Percentiles rank a stretch among this genome's conserved stretches.
These are phyloP conservation scores for Sonneratia alba DNA, from an alignment of 345 rosid species.

Conservation along the genomic window DNA sequence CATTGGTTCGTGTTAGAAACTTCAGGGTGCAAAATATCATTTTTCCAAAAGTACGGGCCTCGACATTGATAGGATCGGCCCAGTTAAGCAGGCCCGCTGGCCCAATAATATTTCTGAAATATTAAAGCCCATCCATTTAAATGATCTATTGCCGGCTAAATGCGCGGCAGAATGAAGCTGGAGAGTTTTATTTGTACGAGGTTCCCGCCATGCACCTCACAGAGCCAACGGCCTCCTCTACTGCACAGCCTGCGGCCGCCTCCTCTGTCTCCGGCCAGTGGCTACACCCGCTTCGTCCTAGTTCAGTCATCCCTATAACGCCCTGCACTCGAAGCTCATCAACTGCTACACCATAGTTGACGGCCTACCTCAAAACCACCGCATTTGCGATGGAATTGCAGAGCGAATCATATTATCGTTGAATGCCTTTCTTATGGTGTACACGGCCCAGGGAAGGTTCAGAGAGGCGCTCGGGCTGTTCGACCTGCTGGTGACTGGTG, in stretches of 20 bases:
- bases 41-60: too few relatives aligned
- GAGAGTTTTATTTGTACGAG: too few relatives aligned
- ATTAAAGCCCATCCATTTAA: too few relatives aligned
- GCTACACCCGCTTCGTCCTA: conserved; percentile 55
- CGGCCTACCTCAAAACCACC: conserved; percentile 31
- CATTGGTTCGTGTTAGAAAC: too few relatives aligned
- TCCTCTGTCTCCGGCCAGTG: conserved; percentile 54
- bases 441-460: conserved; percentile 42
- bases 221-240: conserved; percentile 16
- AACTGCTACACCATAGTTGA: conserved; percentile 32
- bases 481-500: conserved; percentile 22
- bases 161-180: too few relatives aligned
- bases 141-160: too few relatives aligned
- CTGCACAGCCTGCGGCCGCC: conserved; percentile 36
- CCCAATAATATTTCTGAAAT: too few relatives aligned
- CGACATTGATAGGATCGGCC: too few relatives aligned
- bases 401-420: conserved; percentile 45
- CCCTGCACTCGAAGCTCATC: conserved; percentile 60
- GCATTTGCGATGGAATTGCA: conserved; percentile 60
- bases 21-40: too few relatives aligned
- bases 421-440: conserved; percentile 64
- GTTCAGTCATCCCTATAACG: conserved; percentile 49
- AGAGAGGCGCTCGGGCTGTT: conserved; percentile 39
- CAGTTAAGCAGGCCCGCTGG: too few relatives aligned
- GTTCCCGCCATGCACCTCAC: too few relatives aligned